Evolutionary conservation across 345 rosid genomes (phyloP).

Genomic region (Linum trigynum): DNA sequence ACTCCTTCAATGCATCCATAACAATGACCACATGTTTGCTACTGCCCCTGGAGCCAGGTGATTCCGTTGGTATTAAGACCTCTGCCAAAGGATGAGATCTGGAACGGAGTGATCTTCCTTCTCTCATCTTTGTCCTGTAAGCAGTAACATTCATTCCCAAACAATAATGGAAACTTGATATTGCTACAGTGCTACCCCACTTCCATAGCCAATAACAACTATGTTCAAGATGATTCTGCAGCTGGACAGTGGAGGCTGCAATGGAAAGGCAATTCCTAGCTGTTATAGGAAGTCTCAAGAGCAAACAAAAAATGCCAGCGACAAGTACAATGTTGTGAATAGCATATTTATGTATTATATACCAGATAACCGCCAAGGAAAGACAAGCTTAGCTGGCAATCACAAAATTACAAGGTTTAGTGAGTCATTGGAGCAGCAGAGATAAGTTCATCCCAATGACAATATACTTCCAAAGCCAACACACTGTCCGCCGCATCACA

Average conservation of each 20-base stretch:
- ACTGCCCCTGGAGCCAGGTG: constrained; percentile 10
- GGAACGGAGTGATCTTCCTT: neutral
- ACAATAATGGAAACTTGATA: neutral
- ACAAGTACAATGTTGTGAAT: neutral
- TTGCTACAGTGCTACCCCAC: neutral
- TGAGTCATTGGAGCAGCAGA: neutral
- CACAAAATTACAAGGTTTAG: neutral
- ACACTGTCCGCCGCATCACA: neutral
- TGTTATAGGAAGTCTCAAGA: neutral
- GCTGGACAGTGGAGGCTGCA: neutral
- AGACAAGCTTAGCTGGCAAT: neutral
- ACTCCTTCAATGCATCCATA: constrained; percentile 26
- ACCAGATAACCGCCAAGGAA: neutral
- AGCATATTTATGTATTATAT: neutral
- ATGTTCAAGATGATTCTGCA: too few relatives aligned
- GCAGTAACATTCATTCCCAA: neutral
- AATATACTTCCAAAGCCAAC: neutral
- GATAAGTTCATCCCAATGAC: neutral
- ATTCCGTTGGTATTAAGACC: constrained; percentile 17
- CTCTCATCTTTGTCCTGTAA: neutral
- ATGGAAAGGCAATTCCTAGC: neutral
- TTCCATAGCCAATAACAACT: neutral
- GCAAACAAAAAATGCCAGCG: neutral
- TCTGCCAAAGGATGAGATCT: constrained; percentile 8
- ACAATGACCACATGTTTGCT: constrained; percentile 22